Evolutionary conservation across 352 stramenopile genomes (phyloP), one percentile per base, ranked within the genome.

Genomic region (Globisporangium spiculum): DNA sequence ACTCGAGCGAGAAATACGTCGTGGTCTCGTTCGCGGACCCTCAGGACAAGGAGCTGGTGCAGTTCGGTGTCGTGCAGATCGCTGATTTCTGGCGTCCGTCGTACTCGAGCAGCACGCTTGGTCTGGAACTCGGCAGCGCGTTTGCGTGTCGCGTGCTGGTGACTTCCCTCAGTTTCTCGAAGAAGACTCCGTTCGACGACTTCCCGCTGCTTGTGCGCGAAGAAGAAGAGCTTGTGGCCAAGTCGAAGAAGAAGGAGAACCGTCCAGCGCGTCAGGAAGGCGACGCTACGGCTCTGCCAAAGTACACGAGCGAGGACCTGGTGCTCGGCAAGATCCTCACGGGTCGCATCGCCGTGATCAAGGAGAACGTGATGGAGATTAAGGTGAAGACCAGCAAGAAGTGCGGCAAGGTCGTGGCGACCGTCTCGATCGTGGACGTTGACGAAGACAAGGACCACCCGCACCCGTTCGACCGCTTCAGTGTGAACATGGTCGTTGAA

Each of bases 341-440:
- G 1, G 89, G 88, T 44, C 72, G 84, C 24, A 86, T 96, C 67
- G 65, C 77, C 20, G 75, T 76, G 22, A 93, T 96, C 78, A 92
- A 92, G 63, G 88, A 96, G 67, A 75, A 81, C 69, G 75, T 76
- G 58, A 92, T 96, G 76, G 86, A 96, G 67, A 81, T 96, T 67
- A 91, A 91, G 61, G 68, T 96, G 36, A 86, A 91, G 77, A 84
- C 81, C 4, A 77, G 65, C 50, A 92, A 90, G 73, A 89, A 84
- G 66, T 75, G 77, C 14, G 86, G 89, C 56, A 96, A 94, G 75
- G 82, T 96, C 8, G 73, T 88, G 46, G 75, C 86, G 32, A 75
- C 78, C 18, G 88, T 96, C 4, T 94, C 89, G 16, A 89, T 96
- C 63, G 86, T 92, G 16, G 89, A 96, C 71, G 86, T 96, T 18